Evolutionary conservation across 352 stramenopile species (phyloP).

Genomic region (Phytophthora capsici): DNA sequence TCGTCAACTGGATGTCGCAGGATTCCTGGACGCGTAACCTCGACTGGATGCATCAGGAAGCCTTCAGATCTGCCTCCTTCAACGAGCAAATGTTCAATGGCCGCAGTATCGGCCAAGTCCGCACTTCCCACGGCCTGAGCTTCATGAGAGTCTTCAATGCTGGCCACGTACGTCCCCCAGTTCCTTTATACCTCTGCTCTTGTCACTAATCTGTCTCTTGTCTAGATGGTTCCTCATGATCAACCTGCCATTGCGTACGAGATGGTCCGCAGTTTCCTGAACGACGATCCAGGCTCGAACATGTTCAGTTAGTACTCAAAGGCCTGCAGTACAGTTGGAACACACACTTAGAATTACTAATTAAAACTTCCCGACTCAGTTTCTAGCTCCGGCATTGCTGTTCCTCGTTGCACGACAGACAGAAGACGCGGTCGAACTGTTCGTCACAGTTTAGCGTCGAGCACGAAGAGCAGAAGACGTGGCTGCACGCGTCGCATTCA

Average conservation of each 20-base stretch:
- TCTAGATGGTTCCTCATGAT: conserved; percentile 82
- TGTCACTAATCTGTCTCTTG: conserved; percentile 5
- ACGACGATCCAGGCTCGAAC: conserved; percentile 10
- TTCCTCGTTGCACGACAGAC: conserved; percentile 73
- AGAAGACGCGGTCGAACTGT: conserved; percentile 82
- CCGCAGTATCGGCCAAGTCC: conserved; percentile 44
- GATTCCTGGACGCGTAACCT: conserved; percentile 68
- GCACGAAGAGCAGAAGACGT: conserved; percentile 78
- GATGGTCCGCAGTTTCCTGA: conserved; percentile 59
- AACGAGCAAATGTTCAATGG: conserved; percentile 30
- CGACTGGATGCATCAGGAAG: conserved; percentile 43
- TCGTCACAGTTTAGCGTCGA: conserved; percentile 87
- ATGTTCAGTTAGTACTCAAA: conserved; percentile 47
- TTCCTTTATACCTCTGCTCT: background rate
- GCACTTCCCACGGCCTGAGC: conserved; percentile 56
- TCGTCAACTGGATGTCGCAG: conserved; percentile 77
- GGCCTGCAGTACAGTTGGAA: conserved; percentile 13
- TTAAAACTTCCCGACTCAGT: conserved; percentile 7
- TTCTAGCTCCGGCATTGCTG: conserved; percentile 8
- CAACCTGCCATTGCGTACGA: conserved; percentile 58
- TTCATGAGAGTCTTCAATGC: conserved; percentile 72
- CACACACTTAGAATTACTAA: conserved; percentile 41
- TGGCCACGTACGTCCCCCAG: conserved; percentile 65
- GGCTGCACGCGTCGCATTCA: conserved; percentile 63
- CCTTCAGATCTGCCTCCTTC: conserved; percentile 36